phyloP scores from a whole-genome alignment of 2,329 filamentous ascomycete genomes.

The Trichoderma gracile region DNA sequence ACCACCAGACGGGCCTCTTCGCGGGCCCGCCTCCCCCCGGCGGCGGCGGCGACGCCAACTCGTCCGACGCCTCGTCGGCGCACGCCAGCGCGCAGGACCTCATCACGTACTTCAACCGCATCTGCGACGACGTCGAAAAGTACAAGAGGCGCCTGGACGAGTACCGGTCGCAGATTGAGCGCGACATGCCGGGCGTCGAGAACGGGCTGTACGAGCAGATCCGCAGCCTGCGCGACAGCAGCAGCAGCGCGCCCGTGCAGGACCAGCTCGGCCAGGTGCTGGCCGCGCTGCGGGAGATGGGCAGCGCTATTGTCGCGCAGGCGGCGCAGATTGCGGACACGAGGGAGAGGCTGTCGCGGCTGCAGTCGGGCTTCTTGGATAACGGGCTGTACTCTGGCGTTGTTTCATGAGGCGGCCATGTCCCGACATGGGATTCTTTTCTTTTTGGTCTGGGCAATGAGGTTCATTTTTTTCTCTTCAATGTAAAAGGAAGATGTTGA shows the following conservation, averaged over 20 bases:
- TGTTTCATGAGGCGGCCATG: slow-evolving; percentile 31
- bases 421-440: not conserved
- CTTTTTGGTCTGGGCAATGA: not conserved
- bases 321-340: slow-evolving; percentile 48
- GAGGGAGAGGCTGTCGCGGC: slow-evolving; percentile 43
- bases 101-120: slow-evolving; percentile 48
- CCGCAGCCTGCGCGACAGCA: slow-evolving; percentile 40
- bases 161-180: slow-evolving; percentile 49
- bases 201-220: slow-evolving; percentile 50
- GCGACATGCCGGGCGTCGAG: slow-evolving; percentile 51
- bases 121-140: slow-evolving; percentile 46
- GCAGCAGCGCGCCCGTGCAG: slow-evolving; percentile 37
- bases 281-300: slow-evolving; percentile 43
- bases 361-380: slow-evolving; percentile 46
- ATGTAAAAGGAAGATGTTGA: not conserved
- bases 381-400: slow-evolving; percentile 41
- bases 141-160: slow-evolving; percentile 48
- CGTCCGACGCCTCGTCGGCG: slow-evolving; percentile 39
- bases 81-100: slow-evolving; percentile 46
- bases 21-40: slow-evolving; percentile 38
- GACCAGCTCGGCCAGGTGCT: slow-evolving; percentile 45
- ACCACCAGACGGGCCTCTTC: slow-evolving; percentile 51
- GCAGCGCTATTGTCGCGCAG: slow-evolving; percentile 44
- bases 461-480: not conserved
- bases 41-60: slow-evolving; percentile 31